These are phyloP conservation scores for Metarhizium album DNA, from an alignment of 2,329 filamentous ascomycete species.

Conservation along the genomic window DNA sequence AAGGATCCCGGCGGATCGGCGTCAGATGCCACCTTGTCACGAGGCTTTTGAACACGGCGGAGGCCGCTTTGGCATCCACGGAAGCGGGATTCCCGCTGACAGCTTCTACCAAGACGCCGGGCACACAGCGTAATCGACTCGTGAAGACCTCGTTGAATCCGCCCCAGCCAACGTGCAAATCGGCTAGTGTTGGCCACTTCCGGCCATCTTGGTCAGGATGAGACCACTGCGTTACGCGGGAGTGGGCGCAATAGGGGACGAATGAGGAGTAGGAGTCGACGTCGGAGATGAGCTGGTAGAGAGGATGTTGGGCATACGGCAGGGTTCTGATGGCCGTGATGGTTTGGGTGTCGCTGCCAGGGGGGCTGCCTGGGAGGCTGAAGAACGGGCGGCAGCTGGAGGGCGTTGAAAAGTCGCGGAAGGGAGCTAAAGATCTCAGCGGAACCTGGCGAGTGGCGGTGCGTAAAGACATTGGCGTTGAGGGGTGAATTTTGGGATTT, in stretches of 20 bases:
- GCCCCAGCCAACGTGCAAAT: conserved; percentile 77
- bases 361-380: conserved; percentile 11
- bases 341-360: conserved; percentile 38
- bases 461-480: conserved; percentile 1
- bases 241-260: conserved; percentile 80
- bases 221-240: conserved; percentile 68
- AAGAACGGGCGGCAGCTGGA: conserved; percentile 11
- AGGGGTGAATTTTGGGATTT: background rate
- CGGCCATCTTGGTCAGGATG: conserved; percentile 35
- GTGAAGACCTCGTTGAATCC: conserved; percentile 76
- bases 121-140: conserved; percentile 67
- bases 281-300: conserved; percentile 84
- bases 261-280: conserved; percentile 75
- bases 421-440: background rate
- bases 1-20: conserved; percentile 23
- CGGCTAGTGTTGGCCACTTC: conserved; percentile 61
- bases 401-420: background rate
- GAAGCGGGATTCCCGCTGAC: conserved; percentile 48
- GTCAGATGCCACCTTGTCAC: conserved; percentile 59
- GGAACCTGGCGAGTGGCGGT: background rate
- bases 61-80: conserved; percentile 27
- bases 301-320: conserved; percentile 56
- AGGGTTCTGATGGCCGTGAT: conserved; percentile 67
- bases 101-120: conserved; percentile 63
- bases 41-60: conserved; percentile 54